Conservation (phyloP, 2,329 filamentous ascomycete species). For the Colletotrichum cuscutae region DNA sequence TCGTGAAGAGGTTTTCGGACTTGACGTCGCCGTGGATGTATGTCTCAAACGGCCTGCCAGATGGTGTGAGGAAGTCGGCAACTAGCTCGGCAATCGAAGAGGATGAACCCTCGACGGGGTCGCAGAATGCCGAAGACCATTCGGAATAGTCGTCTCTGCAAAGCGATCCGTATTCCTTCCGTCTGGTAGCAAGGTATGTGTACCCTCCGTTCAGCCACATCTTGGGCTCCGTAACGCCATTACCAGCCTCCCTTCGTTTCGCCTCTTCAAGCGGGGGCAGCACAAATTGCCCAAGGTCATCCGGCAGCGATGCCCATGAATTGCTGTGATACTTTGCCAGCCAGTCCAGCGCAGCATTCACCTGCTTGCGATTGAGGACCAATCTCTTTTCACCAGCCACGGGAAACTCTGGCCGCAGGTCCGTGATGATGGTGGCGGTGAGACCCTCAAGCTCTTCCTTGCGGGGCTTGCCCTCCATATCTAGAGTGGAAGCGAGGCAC, state of each 20-base stretch:
- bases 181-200: constrained; percentile 73
- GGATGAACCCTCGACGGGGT: constrained; percentile 35
- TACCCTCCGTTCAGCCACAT: constrained; percentile 76
- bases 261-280: constrained; percentile 67
- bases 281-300: constrained; percentile 50
- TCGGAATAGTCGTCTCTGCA: constrained; percentile 58
- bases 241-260: constrained; percentile 39
- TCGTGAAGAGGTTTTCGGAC: constrained; percentile 74
- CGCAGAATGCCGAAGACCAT: constrained; percentile 64
- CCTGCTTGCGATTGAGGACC: constrained; percentile 58
- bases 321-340: constrained; percentile 69
- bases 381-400: constrained; percentile 65
- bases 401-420: constrained; percentile 64
- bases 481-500: constrained; percentile 57
- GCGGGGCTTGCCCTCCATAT: constrained; percentile 39
- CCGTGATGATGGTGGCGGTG: constrained; percentile 67
- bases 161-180: constrained; percentile 64
- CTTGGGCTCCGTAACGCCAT: constrained; percentile 36
- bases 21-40: constrained; percentile 77
- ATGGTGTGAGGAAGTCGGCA: constrained; percentile 60
- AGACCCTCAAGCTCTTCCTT: constrained; percentile 48
- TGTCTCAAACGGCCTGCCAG: constrained; percentile 58
- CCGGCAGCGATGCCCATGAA: constrained; percentile 54
- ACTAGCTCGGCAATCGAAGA: constrained; percentile 62
- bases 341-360: constrained; percentile 68